Evolutionary conservation across 2,329 filamentous ascomycete species (phyloP).

Genomic region (Sporothrix euskadiensis): DNA sequence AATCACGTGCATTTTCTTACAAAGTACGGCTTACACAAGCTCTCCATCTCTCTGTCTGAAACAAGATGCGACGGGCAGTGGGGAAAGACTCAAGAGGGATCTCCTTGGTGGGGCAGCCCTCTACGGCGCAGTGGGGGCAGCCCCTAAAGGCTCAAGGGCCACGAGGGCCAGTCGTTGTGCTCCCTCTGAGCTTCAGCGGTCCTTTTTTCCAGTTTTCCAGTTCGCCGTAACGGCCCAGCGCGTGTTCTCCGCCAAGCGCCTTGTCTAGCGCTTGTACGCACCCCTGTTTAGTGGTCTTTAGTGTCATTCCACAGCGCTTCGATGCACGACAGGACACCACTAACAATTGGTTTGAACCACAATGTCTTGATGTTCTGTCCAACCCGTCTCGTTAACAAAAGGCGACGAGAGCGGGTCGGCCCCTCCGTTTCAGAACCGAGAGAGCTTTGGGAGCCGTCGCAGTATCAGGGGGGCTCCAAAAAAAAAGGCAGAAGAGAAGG

Average conservation of each 20-base stretch:
- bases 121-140: neutral
- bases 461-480: neutral
- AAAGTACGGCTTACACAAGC: neutral
- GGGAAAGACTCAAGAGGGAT: too few relatives aligned
- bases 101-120: neutral
- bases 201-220: neutral
- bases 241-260: neutral
- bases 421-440: conserved; percentile 10
- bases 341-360: neutral
- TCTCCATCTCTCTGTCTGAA: neutral
- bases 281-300: neutral
- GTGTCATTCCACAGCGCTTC: conserved; percentile 17
- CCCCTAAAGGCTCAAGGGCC: neutral
- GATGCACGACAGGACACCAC: neutral
- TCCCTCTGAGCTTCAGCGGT: neutral
- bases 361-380: neutral
- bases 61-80: conserved; percentile 16
- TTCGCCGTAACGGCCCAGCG: conserved; percentile 6
- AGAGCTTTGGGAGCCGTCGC: conserved; percentile 13
- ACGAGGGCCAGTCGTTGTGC: neutral
- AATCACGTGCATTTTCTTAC: neutral
- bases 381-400: neutral
- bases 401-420: conserved; percentile 9
- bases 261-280: neutral
- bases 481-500: neutral